Evolutionary conservation across 148 eudicot species (phyloP).

Genomic region (Silene latifolia): DNA sequence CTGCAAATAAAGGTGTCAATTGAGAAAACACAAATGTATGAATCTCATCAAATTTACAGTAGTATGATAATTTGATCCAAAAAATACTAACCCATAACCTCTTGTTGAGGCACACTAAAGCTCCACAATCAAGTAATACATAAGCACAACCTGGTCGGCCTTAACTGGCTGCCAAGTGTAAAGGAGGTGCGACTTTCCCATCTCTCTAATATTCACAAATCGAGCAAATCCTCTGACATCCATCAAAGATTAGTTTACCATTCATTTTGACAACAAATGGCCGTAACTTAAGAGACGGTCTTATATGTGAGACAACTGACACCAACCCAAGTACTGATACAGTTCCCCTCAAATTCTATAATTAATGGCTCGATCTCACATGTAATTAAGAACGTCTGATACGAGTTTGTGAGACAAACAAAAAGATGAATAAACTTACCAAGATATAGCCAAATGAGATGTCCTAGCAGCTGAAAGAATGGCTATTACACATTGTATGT

Average conservation of each 20-base stretch:
- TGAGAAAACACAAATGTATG: background rate
- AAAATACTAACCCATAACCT: conserved; percentile 64
- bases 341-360: no score
- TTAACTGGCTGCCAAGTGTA: conserved; percentile 94
- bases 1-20: conserved; percentile 30
- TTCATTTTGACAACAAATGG: background rate
- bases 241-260: conserved; percentile 7
- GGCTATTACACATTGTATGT: conserved; percentile 73
- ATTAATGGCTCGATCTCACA: no score
- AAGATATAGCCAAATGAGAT: conserved; percentile 80
- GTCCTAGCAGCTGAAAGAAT: conserved; percentile 77
- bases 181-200: conserved; percentile 88
- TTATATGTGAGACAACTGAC: no score
- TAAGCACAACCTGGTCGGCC: conserved; percentile 77
- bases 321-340: no score
- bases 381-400: no score
- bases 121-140: conserved; percentile 71
- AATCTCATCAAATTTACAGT: background rate
- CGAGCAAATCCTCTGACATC: conserved; percentile 75
- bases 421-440: conserved; percentile 37
- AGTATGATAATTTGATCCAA: background rate
- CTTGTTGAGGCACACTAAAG: conserved; percentile 94
- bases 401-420: no score
- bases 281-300: no score
- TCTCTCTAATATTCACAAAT: conserved; percentile 97